Percentiles rank a stretch among this genome's conserved stretches.
Evolutionary conservation across 1,284 basidiomycete species (phyloP).

Genomic region (Ustilago loliicola): DNA sequence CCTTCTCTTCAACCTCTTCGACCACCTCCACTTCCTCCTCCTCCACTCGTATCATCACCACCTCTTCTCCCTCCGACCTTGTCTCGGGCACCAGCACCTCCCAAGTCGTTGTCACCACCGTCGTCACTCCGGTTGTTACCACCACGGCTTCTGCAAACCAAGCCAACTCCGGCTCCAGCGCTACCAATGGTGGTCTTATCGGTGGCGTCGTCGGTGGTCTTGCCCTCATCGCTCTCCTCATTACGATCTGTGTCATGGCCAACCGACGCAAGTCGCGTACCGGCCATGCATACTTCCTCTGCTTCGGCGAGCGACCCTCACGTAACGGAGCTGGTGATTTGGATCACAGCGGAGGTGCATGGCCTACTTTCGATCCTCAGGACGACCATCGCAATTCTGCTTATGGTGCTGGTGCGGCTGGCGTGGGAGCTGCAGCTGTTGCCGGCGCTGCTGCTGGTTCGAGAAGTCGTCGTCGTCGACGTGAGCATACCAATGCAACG

Average conservation of each 20-base stretch:
- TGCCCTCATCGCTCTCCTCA: constrained; percentile 45
- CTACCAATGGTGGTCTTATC: constrained; percentile 57
- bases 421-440: constrained; percentile 8
- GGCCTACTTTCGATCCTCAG: constrained; percentile 60
- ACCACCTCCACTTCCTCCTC: constrained; percentile 25
- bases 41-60: constrained; percentile 35
- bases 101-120: constrained; percentile 36
- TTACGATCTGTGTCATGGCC: constrained; percentile 42
- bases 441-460: constrained; percentile 39
- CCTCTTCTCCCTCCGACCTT: constrained; percentile 41
- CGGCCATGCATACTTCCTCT: constrained; percentile 61
- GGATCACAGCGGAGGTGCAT: constrained; percentile 49
- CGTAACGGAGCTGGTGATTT: constrained; percentile 34
- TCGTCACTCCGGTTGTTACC: constrained; percentile 43
- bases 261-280: constrained; percentile 54
- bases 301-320: constrained; percentile 55
- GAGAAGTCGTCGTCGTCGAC: constrained; percentile 25
- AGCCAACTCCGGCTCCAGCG: constrained; percentile 27
- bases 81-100: constrained; percentile 47
- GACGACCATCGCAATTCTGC: constrained; percentile 28
- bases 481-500: constrained; percentile 42
- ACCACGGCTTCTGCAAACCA: constrained; percentile 27
- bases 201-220: constrained; percentile 63
- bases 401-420: constrained; percentile 23
- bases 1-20: constrained; percentile 17